phyloP scores from a whole-genome alignment of 2,329 filamentous ascomycete genomes.

The Sclerotinia nivalis region DNA sequence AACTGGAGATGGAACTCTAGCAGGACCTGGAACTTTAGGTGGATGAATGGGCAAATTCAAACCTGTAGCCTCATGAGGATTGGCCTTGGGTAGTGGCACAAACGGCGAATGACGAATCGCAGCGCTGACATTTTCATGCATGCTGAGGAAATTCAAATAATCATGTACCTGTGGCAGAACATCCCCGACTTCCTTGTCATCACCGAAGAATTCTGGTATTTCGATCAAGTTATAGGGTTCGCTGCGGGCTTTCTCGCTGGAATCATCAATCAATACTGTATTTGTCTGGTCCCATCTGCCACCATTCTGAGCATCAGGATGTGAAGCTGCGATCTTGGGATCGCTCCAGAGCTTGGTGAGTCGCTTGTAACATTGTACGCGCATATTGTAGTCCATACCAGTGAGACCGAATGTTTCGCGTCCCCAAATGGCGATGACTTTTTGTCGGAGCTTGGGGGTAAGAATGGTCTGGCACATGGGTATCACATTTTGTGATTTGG shows the following conservation, averaged over 20 bases:
- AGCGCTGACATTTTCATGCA: constrained; percentile 61
- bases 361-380: constrained; percentile 88
- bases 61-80: constrained; percentile 18
- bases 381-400: constrained; percentile 60
- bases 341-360: constrained; percentile 71
- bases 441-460: constrained; percentile 50
- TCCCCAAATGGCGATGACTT: constrained; percentile 72
- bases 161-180: constrained; percentile 62
- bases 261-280: constrained; percentile 89
- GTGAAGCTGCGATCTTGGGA: constrained; percentile 45
- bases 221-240: constrained; percentile 83
- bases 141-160: constrained; percentile 57
- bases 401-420: constrained; percentile 74
- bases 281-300: constrained; percentile 75
- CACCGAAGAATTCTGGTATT: constrained; percentile 72
- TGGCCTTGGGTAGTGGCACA: constrained; percentile 28
- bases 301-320: constrained; percentile 47
- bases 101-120: constrained; percentile 59
- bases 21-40: constrained; percentile 7
- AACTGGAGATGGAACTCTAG: constrained; percentile 1
- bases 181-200: constrained; percentile 43
- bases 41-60: constrained; percentile 16
- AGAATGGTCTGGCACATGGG: constrained; percentile 69
- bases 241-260: constrained; percentile 71
- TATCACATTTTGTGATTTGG: constrained; percentile 69